Conservation (phyloP, 495 filamentous ascomycete genomes). For the Hypoxylon trugodes region DNA sequence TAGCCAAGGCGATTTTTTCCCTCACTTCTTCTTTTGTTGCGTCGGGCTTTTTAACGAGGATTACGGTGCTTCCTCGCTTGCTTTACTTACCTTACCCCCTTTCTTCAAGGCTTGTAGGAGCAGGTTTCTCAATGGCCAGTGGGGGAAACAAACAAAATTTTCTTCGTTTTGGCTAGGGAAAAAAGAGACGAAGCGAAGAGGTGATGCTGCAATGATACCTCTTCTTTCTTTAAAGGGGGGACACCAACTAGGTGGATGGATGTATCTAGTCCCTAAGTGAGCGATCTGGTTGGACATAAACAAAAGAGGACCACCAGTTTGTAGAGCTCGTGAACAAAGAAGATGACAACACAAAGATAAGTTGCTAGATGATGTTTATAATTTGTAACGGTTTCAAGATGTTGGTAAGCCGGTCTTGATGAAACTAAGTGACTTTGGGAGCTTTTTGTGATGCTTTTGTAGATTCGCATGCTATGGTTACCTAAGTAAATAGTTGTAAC, state of each 20-base stretch:
- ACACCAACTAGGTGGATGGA: constrained; percentile 10
- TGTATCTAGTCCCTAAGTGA: constrained; percentile 35
- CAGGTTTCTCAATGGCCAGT: constrained; percentile 34
- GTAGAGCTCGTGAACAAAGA: constrained; percentile 35
- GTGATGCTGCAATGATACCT: neutral
- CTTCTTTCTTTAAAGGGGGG: neutral
- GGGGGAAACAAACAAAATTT: constrained; percentile 30
- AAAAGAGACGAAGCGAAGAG: constrained; percentile 5
- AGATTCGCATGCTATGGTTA: too few species aligned
- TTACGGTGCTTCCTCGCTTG: constrained; percentile 34
- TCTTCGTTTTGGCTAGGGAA: constrained; percentile 15
- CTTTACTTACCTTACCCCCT: constrained; percentile 24
- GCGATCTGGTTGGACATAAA: constrained; percentile 21
- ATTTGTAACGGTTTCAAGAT: constrained; percentile 1
- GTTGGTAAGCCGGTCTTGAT: neutral
- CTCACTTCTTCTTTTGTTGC: constrained; percentile 16
- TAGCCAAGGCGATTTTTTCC: constrained; percentile 30
- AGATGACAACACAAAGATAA: constrained; percentile 17
- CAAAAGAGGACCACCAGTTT: constrained; percentile 24
- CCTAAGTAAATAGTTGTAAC: too few species aligned
- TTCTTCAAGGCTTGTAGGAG: constrained; percentile 29
- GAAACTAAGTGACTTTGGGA: neutral
- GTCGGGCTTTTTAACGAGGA: constrained; percentile 43
- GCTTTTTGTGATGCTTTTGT: too few species aligned
- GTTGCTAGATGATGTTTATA: neutral